Evolutionary conservation across 2,329 filamentous ascomycete species (phyloP).

Genomic region (Chaetomiaceae sp.): DNA sequence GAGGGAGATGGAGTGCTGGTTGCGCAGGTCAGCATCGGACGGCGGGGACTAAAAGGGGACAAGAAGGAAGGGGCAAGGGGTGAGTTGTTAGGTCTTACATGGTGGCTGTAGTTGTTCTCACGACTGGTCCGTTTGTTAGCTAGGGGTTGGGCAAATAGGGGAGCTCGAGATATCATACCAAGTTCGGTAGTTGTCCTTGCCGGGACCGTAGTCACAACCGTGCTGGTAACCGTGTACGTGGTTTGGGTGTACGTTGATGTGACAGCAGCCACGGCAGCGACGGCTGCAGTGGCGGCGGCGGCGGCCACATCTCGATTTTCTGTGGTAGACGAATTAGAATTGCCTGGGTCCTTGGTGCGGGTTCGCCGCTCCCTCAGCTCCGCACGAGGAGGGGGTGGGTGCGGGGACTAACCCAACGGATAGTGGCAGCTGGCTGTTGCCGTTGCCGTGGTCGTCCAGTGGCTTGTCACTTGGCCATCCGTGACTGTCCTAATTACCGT

Average conservation of each 20-base stretch:
- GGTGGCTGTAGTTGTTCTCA: slow-evolving; percentile 32
- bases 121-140: slow-evolving; percentile 22
- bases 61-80: not conserved
- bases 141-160: not conserved
- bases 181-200: slow-evolving; percentile 34
- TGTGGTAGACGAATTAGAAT: slow-evolving; percentile 7
- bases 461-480: slow-evolving; percentile 32
- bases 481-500: slow-evolving; percentile 33
- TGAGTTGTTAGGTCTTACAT: slow-evolving; percentile 24
- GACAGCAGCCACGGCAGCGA: slow-evolving; percentile 31
- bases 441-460: slow-evolving; percentile 32
- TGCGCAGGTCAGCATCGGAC: not conserved
- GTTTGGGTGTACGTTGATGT: slow-evolving; percentile 38
- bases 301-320: slow-evolving; percentile 23
- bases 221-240: slow-evolving; percentile 35
- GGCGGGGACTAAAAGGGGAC: not conserved
- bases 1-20: slow-evolving; percentile 33
- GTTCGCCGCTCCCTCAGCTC: not conserved
- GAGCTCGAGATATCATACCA: slow-evolving; percentile 22
- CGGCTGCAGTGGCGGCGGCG: slow-evolving; percentile 28
- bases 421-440: slow-evolving; percentile 35
- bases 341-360: no score
- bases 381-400: not conserved
- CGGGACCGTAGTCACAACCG: slow-evolving; percentile 32
- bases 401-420: slow-evolving; percentile 24